Base-by-base conservation (phyloP, 805 yeast species). In the Candida multigemmis region DNA sequence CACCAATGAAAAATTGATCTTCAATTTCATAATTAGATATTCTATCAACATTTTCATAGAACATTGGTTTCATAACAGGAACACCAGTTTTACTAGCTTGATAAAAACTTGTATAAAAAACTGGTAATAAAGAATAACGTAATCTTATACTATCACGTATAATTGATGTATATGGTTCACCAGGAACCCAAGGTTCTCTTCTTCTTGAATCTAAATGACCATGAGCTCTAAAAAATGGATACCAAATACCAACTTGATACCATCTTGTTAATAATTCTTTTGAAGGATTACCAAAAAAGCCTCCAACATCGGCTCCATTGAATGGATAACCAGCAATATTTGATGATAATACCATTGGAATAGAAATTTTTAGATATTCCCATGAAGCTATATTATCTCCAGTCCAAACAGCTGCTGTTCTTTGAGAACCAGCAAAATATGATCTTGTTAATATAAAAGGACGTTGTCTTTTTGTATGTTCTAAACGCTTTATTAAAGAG, bases 231-330 rank as follows among this genome's bases (percentile, higher is more conserved):
- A 91, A 89, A 44, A 91, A 91, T 19, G 98, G 98, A 53, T 89
- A 87, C 79, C 93, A 89, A 16, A 82, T 72, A 32, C 96, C 98
- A 3, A 94, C 68, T 51, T 91, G 98, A 48, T 87, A 89, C 98
- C 98, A 91, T 44, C 99, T 68, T 0, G 82, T 70, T 32, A 84
- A 60, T 34, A 91, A 56, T 44, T 91, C 97, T 19, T 71, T 65
- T 0, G 75, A 59, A 0, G 98, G 97, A 48, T 91, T 70, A 3
- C 94, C 94, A 46, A 86, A 87, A 47, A 91, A 91, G 0, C 99
- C 98, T 18, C 96, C 97, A 24, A 91, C 89, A 57, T 91, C 99
- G 6, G 96, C 89, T 6, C 99, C 99, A 5, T 81, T 69, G 56
- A 87, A 89, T 16, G 96, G 95, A 75, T 75, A 77, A 6, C 94